A percentile compares a stretch with the other conserved stretches of the same genome.
Evolutionary conservation across 768 basidiomycete species (phyloP).

Genomic region (Flagelloscypha sp.): DNA sequence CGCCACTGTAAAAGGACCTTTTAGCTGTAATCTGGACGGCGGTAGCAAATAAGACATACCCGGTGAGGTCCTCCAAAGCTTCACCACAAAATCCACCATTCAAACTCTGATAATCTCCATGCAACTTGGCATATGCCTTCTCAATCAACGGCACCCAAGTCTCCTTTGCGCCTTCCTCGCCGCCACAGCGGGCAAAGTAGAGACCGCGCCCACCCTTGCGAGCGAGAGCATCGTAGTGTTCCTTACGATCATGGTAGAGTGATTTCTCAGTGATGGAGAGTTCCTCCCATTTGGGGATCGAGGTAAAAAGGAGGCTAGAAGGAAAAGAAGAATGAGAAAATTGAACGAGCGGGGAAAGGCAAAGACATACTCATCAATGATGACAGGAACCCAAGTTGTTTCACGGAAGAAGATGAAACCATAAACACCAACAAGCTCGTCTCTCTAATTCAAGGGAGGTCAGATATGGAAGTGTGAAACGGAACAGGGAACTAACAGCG

Average conservation of each 20-base stretch:
- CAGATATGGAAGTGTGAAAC: slow-evolving; percentile 1
- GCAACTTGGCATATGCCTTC: slow-evolving; percentile 52
- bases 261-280: slow-evolving; percentile 29
- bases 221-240: slow-evolving; percentile 34
- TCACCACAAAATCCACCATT: slow-evolving; percentile 35
- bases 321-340: background rate
- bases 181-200: slow-evolving; percentile 40
- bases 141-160: slow-evolving; percentile 53
- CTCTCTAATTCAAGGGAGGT: slow-evolving; percentile 23
- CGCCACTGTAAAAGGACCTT: slow-evolving; percentile 23
- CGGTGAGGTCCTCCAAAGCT: slow-evolving; percentile 50
- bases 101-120: slow-evolving; percentile 31
- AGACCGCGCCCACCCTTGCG: slow-evolving; percentile 38
- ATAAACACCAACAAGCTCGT: slow-evolving; percentile 47
- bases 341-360: background rate
- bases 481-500: slow-evolving; percentile 24
- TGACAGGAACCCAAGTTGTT: slow-evolving; percentile 40
- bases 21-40: no score
- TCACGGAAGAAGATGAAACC: slow-evolving; percentile 53
- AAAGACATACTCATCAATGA: slow-evolving; percentile 47
- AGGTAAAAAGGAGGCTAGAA: slow-evolving; percentile 37
- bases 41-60: slow-evolving; percentile 24
- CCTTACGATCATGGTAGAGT: slow-evolving; percentile 44
- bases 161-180: slow-evolving; percentile 40
- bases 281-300: slow-evolving; percentile 45